Conservation (phyloP, 2,329 filamentous ascomycete genomes). For the Tolypocladium album region DNA sequence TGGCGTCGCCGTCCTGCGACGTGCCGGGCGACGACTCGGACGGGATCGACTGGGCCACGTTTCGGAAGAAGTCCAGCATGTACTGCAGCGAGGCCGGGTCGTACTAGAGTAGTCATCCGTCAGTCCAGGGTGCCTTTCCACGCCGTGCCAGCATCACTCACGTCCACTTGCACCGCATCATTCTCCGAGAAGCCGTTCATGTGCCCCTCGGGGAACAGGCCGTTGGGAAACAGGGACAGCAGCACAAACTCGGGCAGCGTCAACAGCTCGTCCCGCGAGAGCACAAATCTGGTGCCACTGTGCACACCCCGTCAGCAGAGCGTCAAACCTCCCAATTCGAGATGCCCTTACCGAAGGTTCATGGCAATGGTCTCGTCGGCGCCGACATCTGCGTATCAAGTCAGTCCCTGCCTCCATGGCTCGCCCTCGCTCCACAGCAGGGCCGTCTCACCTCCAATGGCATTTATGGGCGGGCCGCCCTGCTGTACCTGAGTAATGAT, state of each 20-base stretch:
- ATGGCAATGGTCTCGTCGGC: conserved; percentile 92
- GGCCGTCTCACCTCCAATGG: conserved; percentile 60
- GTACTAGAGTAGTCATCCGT: conserved; percentile 49
- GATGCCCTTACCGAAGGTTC: conserved; percentile 68
- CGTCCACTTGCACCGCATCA: conserved; percentile 94
- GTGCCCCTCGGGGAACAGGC: conserved; percentile 93
- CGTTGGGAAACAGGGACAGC: conserved; percentile 94
- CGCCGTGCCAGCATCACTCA: conserved; percentile 41
- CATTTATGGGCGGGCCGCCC: conserved; percentile 78
- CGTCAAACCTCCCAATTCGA: too few relatives aligned
- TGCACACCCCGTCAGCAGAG: conserved; percentile 14
- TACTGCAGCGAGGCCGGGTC: conserved; percentile 94
- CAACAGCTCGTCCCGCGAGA: conserved; percentile 88
- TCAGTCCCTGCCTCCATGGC: conserved; percentile 1
- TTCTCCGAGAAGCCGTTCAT: conserved; percentile 88
- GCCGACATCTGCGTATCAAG: conserved; percentile 51
- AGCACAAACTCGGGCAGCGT: conserved; percentile 96
- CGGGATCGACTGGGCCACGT: conserved; percentile 92
- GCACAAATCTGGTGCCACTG: conserved; percentile 85
- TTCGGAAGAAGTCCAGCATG: conserved; percentile 98
- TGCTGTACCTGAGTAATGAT: conserved; percentile 99
- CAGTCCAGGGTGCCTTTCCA: not conserved
- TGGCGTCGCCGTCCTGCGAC: conserved; percentile 50
- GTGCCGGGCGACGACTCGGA: conserved; percentile 57
- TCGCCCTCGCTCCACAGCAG: not conserved